Evolutionary conservation across 2,329 filamentous ascomycete species (phyloP).

Genomic region (Cladosporium phlei): DNA sequence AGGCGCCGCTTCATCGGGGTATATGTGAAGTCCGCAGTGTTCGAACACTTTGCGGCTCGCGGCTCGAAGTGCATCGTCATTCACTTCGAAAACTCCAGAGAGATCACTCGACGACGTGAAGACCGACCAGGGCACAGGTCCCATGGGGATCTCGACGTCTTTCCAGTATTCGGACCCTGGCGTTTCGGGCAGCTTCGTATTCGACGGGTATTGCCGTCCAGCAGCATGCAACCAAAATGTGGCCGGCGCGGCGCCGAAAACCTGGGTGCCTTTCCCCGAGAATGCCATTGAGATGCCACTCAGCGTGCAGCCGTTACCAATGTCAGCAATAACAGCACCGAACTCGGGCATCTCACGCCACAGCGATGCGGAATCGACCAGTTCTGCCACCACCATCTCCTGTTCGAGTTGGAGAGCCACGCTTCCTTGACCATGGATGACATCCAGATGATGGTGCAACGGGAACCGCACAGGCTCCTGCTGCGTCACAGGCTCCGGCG

Average conservation of each 20-base stretch:
- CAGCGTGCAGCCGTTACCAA: conserved; percentile 85
- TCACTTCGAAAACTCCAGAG: conserved; percentile 65
- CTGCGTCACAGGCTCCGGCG: no score
- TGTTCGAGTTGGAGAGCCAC: conserved; percentile 74
- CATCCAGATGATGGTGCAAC: conserved; percentile 87
- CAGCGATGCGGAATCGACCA: not conserved
- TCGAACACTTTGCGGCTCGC: conserved; percentile 77
- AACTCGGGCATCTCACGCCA: conserved; percentile 22
- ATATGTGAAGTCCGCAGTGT: conserved; percentile 83
- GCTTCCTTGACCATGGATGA: conserved; percentile 88
- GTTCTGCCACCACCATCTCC: conserved; percentile 50
- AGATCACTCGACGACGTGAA: conserved; percentile 70
- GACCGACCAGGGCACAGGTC: conserved; percentile 64
- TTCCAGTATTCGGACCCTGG: conserved; percentile 1
- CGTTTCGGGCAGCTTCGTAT: not conserved
- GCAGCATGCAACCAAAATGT: conserved; percentile 5
- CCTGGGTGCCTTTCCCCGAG: conserved; percentile 63
- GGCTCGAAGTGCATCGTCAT: conserved; percentile 73
- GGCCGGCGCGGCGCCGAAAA: conserved; percentile 80
- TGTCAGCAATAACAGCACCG: conserved; percentile 66
- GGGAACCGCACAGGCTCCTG: conserved; percentile 63
- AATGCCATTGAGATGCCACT: conserved; percentile 75
- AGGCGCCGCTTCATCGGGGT: conserved; percentile 81
- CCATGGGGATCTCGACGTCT: conserved; percentile 1
- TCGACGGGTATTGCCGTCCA: not conserved